phyloP scores from a whole-genome alignment of 2,329 filamentous ascomycete genomes.

The Lasiodiplodia gonubiensis region DNA sequence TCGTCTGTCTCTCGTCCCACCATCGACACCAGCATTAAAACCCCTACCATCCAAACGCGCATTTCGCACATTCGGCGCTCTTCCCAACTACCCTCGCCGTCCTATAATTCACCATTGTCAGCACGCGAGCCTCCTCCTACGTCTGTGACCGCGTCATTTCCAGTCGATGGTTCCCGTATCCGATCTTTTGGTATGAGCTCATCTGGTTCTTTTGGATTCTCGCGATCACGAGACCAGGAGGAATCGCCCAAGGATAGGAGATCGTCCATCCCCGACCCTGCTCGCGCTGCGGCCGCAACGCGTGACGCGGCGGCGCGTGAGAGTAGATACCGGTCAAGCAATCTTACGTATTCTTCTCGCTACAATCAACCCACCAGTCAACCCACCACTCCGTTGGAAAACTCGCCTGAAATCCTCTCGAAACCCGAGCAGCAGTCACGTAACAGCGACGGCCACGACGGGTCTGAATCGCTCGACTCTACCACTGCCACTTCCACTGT shows the following conservation, averaged over 20 bases:
- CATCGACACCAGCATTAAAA: conserved; percentile 39
- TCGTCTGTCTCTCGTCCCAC: conserved; percentile 33
- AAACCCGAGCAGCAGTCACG: conserved; percentile 19
- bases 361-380: conserved; percentile 31
- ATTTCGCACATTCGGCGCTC: conserved; percentile 38
- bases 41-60: conserved; percentile 39
- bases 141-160: conserved; percentile 15
- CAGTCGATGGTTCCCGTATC: conserved; percentile 18
- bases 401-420: conserved; percentile 24
- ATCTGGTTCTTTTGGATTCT: conserved; percentile 16
- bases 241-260: conserved; percentile 17
- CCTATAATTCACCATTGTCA: conserved; percentile 29
- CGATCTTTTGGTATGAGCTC: conserved; percentile 25
- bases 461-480: conserved; percentile 83
- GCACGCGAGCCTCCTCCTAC: conserved; percentile 14
- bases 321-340: conserved; percentile 24
- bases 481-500: conserved; percentile 90
- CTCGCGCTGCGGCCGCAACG: conserved; percentile 33
- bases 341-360: conserved; percentile 21
- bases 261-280: conserved; percentile 23
- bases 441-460: conserved; percentile 33
- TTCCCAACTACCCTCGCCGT: conserved; percentile 41
- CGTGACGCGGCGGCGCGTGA: conserved; percentile 40
- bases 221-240: conserved; percentile 22
- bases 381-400: conserved; percentile 32